phyloP scores from a whole-genome alignment of 176 grass and related monocot species.

The Urochloa ruziziensis region DNA sequence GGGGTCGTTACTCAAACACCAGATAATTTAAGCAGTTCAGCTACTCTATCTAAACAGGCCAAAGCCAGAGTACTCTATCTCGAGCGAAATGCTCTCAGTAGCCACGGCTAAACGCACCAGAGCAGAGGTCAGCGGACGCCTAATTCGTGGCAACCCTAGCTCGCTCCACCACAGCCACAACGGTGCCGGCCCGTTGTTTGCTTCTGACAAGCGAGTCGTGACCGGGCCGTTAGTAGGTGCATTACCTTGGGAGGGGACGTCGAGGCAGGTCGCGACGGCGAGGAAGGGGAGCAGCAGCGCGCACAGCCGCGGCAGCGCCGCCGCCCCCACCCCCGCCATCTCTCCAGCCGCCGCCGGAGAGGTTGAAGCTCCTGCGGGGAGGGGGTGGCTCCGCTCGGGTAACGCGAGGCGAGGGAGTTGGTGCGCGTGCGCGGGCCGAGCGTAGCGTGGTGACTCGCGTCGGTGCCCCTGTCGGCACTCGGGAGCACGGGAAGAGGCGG shows the following conservation, averaged over 20 bases:
- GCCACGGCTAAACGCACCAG: not conserved
- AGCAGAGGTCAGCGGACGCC: not conserved
- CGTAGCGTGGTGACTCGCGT: not conserved
- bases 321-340: constrained; percentile 18
- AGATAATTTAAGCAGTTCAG: not conserved
- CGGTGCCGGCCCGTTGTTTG: not conserved
- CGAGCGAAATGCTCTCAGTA: not conserved
- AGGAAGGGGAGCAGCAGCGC: constrained; percentile 33
- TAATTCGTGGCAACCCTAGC: not conserved
- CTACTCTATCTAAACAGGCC: not conserved
- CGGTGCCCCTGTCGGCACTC: not conserved
- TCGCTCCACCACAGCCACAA: not conserved
- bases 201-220: not conserved
- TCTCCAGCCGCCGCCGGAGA: not conserved
- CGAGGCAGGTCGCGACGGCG: constrained; percentile 24
- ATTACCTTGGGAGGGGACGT: constrained; percentile 32
- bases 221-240: not conserved
- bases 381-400: not conserved
- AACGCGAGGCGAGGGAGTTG: not conserved
- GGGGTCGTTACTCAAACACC: not conserved
- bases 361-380: not conserved
- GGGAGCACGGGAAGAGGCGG: not conserved
- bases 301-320: not conserved
- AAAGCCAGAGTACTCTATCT: not conserved
- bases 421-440: not conserved